phyloP scores from a whole-genome alignment of 352 stramenopile genomes.

The Globisporangium mamillatum region DNA sequence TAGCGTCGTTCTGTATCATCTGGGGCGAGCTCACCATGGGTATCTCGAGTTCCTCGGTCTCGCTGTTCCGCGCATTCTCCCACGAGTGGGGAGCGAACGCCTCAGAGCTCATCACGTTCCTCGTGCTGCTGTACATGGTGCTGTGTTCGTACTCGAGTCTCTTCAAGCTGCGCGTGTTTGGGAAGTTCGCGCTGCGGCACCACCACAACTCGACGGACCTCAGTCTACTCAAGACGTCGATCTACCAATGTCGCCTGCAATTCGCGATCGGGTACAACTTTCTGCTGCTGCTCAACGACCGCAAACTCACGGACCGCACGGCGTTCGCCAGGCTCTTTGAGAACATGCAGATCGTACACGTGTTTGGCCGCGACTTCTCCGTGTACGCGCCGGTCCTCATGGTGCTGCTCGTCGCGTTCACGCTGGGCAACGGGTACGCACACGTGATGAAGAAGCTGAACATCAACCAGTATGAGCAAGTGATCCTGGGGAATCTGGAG shows the following conservation, averaged over 20 bases:
- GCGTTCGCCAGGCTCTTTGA: conserved; percentile 57
- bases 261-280: conserved; percentile 73
- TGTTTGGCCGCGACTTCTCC: conserved; percentile 44
- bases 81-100: conserved; percentile 10
- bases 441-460: conserved; percentile 48
- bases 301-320: conserved; percentile 33
- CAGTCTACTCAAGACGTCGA: conserved; percentile 55
- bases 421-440: conserved; percentile 50
- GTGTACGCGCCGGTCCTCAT: conserved; percentile 59
- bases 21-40: conserved; percentile 70
- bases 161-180: conserved; percentile 52
- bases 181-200: conserved; percentile 43
- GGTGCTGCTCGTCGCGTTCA: conserved; percentile 47
- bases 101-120: conserved; percentile 36
- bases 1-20: conserved; percentile 47
- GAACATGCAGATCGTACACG: conserved; percentile 50
- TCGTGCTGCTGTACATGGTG: conserved; percentile 54
- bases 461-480: conserved; percentile 69
- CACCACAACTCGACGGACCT: conserved; percentile 60
- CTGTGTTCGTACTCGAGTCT: conserved; percentile 60
- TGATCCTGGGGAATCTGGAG: conserved; percentile 30
- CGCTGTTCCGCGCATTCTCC: conserved; percentile 23
- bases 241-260: conserved; percentile 66
- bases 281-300: conserved; percentile 47
- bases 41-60: conserved; percentile 23